phyloP scores from a whole-genome alignment of 2,329 filamentous ascomycete genomes.

The Aspergillus brunneoviolaceus region DNA sequence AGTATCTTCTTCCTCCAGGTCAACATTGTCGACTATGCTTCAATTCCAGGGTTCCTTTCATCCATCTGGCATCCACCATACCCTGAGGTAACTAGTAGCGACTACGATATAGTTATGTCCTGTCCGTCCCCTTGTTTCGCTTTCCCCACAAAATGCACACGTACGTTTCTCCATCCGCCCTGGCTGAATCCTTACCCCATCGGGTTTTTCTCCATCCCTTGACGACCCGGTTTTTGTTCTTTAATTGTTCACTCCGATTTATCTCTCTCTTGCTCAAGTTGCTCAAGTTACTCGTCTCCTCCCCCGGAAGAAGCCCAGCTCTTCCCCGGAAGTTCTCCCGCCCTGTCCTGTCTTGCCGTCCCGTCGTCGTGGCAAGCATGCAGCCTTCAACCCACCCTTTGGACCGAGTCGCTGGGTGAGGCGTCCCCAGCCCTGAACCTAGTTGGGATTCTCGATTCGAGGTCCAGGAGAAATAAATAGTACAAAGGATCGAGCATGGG shows the following conservation, averaged over 20 bases:
- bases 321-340: slow-evolving; percentile 7
- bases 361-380: slow-evolving; percentile 20
- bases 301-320: not conserved
- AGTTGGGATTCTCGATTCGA: not conserved
- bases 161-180: not conserved
- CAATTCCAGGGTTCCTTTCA: not conserved
- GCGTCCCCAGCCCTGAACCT: not conserved
- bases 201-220: not conserved
- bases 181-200: not conserved
- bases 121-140: not conserved
- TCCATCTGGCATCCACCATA: not conserved
- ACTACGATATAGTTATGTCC: no score
- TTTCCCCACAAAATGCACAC: not conserved
- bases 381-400: not conserved
- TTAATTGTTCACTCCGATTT: not conserved
- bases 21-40: no score
- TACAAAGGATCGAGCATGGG: not conserved
- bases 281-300: not conserved
- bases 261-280: not conserved
- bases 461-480: not conserved
- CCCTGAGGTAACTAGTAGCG: no score
- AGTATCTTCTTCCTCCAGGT: no score
- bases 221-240: not conserved
- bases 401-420: not conserved
- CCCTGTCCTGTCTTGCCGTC: slow-evolving; percentile 10